A percentile compares a stretch with the other conserved stretches of the same genome.
These are phyloP conservation scores for Rubia tinctorum DNA, from an alignment of 305 asterid genomes.

Conservation along the genomic window DNA sequence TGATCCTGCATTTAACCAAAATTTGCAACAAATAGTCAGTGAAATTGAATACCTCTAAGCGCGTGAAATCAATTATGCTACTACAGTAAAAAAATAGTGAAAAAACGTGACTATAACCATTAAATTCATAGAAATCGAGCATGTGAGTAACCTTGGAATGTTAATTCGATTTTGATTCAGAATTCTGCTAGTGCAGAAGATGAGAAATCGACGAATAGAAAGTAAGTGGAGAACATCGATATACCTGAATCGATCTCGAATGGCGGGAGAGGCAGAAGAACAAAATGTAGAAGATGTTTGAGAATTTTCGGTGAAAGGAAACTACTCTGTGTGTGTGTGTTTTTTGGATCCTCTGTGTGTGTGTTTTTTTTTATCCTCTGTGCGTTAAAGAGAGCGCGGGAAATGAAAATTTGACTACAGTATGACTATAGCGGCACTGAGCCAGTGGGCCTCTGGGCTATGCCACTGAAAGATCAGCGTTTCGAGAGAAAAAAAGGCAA, in stretches of 20 bases:
- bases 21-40: neutral
- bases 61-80: neutral
- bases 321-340: neutral
- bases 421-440: neutral
- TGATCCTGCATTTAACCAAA: constrained; percentile 3
- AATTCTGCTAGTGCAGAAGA: neutral
- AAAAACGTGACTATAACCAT: neutral
- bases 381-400: neutral
- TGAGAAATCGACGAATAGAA: neutral
- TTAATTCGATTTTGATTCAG: neutral
- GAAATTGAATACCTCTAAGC: neutral
- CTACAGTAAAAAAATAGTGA: neutral
- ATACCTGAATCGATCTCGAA: neutral
- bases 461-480: no score
- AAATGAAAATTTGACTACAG: neutral
- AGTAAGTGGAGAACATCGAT: neutral
- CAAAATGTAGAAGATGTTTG: neutral
- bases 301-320: neutral
- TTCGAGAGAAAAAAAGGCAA: no score
- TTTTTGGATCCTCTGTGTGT: neutral
- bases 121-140: neutral
- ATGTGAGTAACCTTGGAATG: neutral
- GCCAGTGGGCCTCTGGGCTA: neutral
- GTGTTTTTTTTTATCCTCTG: neutral
- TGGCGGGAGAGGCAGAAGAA: neutral